Percentiles rank a stretch among this genome's conserved stretches.
Evolutionary conservation across 257 asterid genomes (phyloP).

Genomic region (Nicotiana tabacum): DNA sequence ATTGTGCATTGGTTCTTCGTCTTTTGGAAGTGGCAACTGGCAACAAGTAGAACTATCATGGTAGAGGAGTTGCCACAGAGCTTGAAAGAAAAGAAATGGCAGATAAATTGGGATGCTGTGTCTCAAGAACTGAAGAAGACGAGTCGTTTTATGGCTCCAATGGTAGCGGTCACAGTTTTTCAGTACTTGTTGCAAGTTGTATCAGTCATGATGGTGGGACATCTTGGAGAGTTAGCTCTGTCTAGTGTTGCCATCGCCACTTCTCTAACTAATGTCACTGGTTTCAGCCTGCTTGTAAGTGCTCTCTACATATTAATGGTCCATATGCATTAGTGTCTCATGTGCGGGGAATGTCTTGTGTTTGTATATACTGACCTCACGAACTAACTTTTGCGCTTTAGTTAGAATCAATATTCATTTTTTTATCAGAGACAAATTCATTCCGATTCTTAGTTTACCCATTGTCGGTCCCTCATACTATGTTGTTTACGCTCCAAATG

Average conservation of each 20-base stretch:
- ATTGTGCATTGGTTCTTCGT: not conserved
- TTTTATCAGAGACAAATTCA: too few relatives aligned
- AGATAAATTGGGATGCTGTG: slow-evolving; percentile 9
- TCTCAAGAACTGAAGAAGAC: slow-evolving; percentile 33
- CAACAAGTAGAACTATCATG: not conserved
- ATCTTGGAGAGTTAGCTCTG: slow-evolving; percentile 30
- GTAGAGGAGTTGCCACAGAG: slow-evolving; percentile 11
- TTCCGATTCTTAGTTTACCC: too few relatives aligned
- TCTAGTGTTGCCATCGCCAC: slow-evolving; percentile 45
- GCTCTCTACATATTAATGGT: too few relatives aligned
- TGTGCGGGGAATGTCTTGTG: too few relatives aligned
- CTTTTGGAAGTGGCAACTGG: not conserved
- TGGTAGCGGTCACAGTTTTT: slow-evolving; percentile 39
- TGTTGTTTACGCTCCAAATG: too few relatives aligned
- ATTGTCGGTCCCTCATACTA: too few relatives aligned
- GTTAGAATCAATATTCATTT: too few relatives aligned
- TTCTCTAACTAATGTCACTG: slow-evolving; percentile 39
- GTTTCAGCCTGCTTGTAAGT: slow-evolving; percentile 44
- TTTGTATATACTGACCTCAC: too few relatives aligned
- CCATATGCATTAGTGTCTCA: too few relatives aligned
- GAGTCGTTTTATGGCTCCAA: slow-evolving; percentile 40
- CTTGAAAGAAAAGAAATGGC: slow-evolving; percentile 16
- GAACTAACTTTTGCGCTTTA: too few relatives aligned
- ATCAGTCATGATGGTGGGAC: slow-evolving; percentile 50
- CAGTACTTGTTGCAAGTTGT: slow-evolving; percentile 39